phyloP scores from a whole-genome alignment of 768 basidiomycete species.

The Saitozyma sp. region DNA sequence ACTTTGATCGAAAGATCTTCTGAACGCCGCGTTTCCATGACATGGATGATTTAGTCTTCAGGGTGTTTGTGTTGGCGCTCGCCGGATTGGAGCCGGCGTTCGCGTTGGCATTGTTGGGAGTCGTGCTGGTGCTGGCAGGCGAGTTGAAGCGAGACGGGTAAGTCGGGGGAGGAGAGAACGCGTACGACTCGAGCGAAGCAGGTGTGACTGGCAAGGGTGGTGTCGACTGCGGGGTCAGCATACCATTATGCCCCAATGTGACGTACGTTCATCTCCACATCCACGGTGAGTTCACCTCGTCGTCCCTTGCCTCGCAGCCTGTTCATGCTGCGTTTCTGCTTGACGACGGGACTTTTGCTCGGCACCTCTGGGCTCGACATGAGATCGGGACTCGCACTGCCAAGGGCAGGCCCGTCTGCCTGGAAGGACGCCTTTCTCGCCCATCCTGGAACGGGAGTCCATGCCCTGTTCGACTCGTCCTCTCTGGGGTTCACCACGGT shows the following conservation, averaged over 20 bases:
- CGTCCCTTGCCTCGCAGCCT: slow-evolving; percentile 35
- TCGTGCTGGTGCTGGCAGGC: slow-evolving; percentile 8
- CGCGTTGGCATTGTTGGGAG: slow-evolving; percentile 11
- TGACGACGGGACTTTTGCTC: slow-evolving; percentile 6
- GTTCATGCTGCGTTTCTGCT: slow-evolving; percentile 34
- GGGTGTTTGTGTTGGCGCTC: too few relatives aligned
- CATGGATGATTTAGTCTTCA: too few relatives aligned
- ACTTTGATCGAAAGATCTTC: slow-evolving; percentile 45
- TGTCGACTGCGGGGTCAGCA: slow-evolving; percentile 12
- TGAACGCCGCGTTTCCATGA: slow-evolving; percentile 40
- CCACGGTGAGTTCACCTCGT: slow-evolving; percentile 35
- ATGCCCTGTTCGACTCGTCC: slow-evolving; percentile 3
- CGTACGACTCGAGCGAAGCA: slow-evolving; percentile 25
- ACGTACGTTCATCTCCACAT: slow-evolving; percentile 12
- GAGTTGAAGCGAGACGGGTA: slow-evolving; percentile 19
- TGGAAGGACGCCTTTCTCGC: slow-evolving; percentile 5
- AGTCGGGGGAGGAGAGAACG: slow-evolving; percentile 18
- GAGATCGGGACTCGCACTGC: neutral
- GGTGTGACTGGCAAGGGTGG: slow-evolving; percentile 39
- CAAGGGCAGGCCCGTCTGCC: too few relatives aligned
- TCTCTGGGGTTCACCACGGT: slow-evolving; percentile 1
- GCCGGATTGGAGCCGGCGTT: slow-evolving; percentile 14
- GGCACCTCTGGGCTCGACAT: slow-evolving; percentile 1
- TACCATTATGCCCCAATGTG: neutral
- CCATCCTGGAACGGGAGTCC: slow-evolving; percentile 2